Evolutionary conservation across 257 asterid species (phyloP).

Genomic region (Fraxinus cuspidata): DNA sequence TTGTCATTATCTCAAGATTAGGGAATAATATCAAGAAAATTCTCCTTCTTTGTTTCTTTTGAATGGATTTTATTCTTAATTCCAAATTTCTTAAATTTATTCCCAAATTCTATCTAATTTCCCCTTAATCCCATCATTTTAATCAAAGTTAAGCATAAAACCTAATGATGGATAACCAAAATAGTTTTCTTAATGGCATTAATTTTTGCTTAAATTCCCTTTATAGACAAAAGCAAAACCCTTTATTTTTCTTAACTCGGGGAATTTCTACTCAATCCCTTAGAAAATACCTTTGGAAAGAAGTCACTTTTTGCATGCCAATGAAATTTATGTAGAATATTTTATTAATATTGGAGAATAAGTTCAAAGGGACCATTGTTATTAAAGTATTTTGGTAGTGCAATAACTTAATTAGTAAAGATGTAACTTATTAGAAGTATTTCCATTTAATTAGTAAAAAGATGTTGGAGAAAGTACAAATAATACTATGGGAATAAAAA

Average conservation of each 20-base stretch:
- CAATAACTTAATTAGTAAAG: slow-evolving; percentile 20
- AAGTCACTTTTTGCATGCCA: slow-evolving; percentile 36
- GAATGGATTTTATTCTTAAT: slow-evolving; percentile 47
- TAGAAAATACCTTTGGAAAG: slow-evolving; percentile 17
- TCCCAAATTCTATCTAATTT: slow-evolving; percentile 34
- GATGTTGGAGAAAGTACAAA: slow-evolving; percentile 13
- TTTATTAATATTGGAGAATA: slow-evolving; percentile 39
- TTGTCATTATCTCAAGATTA: slow-evolving; percentile 28
- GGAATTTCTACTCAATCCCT: slow-evolving; percentile 20
- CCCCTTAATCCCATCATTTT: slow-evolving; percentile 36
- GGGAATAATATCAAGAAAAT: slow-evolving; percentile 27
- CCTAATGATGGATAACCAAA: slow-evolving; percentile 24
- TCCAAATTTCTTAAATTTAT: slow-evolving; percentile 42
- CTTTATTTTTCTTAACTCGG: slow-evolving; percentile 8
- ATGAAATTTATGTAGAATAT: slow-evolving; percentile 34
- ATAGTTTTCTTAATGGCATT: slow-evolving; percentile 3
- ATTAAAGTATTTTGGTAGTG: slow-evolving; percentile 15
- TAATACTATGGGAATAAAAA: neutral
- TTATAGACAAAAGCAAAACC: slow-evolving; percentile 28
- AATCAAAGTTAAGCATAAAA: slow-evolving; percentile 33
- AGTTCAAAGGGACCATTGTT: slow-evolving; percentile 31
- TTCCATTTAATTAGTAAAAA: slow-evolving; percentile 27
- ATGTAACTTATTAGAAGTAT: slow-evolving; percentile 23
- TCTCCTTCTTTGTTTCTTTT: slow-evolving; percentile 4
- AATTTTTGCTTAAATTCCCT: slow-evolving; percentile 29